Evolutionary conservation across 2,329 filamentous ascomycete species (phyloP), one percentile per base, ranked within the genome.

Genomic region (Ascochyta fabae): DNA sequence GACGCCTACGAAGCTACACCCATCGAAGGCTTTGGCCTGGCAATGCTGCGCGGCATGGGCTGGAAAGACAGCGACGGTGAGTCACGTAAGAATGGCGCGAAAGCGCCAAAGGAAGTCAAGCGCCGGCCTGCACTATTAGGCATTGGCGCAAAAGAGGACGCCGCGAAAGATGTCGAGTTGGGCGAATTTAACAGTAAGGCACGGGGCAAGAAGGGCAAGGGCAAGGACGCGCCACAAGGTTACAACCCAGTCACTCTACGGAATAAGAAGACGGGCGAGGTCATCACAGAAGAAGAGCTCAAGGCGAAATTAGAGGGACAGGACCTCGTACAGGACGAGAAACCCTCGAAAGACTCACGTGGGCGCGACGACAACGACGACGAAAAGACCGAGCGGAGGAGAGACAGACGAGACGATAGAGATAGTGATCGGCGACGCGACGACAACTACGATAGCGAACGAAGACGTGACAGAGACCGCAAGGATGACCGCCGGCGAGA

Each of bases 1-100:
- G 90, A 91, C 31, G 91, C 95, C 68, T 98, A 98, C 77, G 88
- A 90, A 55, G 87, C 89, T 12, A 89, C 96, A 59, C 94, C 95
- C 0, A 92, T 98, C 15, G 94, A 97, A 65, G 92, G 97, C 66
- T 99, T 98, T 63, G 95, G 95, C 7, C 90, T 92, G 16, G 92
- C 93, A 0, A 82, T 98, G 61, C 82, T 99, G 33, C 87, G 93
- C 29, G 92, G 93, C 9, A 97, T 98, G 90, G 95, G 95, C 8
- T 97, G 94, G 93, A 92, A 97, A 68, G 86, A 87, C 60, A 86
- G 83, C 16, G 81, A 86, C 59, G 77, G 79, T 35, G 80, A 86
- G 47, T 27, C 43, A 78, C 75, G 83, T 50, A 76, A 76, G 24
- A 75, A 75, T 16, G 75, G 48, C 4, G 29, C 50, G 2, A 41